Evolutionary conservation across 768 basidiomycete species (phyloP), one percentile per base, ranked within the genome.

Genomic region (Amanita pallidorosea): DNA sequence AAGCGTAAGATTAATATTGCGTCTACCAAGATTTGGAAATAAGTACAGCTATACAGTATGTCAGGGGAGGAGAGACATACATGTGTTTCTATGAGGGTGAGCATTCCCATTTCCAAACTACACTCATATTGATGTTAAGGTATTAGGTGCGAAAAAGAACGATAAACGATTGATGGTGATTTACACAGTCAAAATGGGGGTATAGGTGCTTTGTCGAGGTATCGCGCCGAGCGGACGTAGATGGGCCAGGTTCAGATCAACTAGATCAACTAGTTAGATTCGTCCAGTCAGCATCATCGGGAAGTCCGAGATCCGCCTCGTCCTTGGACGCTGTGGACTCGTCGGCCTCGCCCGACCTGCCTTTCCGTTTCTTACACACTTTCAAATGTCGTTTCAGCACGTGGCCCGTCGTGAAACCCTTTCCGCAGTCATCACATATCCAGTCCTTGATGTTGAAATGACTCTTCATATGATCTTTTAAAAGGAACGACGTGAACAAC

Each of bases 381-480:
- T 25, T 36, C 20, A 13, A 27, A 18, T 43, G 41, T n/a, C 50
- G 27, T n/a, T 51, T 51, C 12, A 51, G 15, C 5, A 41, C 43
- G 33, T 43, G 42, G 13, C 34, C 34, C 4, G 50, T 45, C 5
- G 50, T 51, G 25, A 51, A 51, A 2, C 25, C 41, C 35, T 45
- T 51, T 5, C 31, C 29, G 7, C 50, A 51, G 17, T 44, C 50
- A 2, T 45, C 42, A 25, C 50, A 51, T 0, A 34, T 33, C 27
- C 27, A 18, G 25, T 49, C 40, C 17, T 49, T 49, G 13, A 49
- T 49, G 12, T 42, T 42, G 11, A 8, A 49, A 35, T 49, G 49
- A 1, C 29, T 43, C 11, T 49, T 49, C 38, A 49, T 40, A 31
- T 49, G 49, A 18, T 49, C 49, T 49, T 4, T 5, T 5, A 9